Conservation (phyloP, 1,284 basidiomycete species). For the Microbotryomycetes sp. region DNA sequence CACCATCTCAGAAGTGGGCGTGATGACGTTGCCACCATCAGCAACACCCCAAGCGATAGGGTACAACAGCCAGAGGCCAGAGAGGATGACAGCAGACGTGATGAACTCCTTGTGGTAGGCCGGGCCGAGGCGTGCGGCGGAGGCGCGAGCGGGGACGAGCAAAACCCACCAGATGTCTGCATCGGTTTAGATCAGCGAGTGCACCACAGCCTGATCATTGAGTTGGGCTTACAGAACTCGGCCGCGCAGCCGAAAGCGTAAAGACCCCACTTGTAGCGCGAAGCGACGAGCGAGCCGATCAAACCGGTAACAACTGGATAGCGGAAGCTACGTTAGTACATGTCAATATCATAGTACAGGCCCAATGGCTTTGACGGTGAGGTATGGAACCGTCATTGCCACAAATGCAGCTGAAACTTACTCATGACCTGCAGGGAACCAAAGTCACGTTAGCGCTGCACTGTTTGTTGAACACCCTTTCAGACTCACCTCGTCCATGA, state of each 20-base stretch:
- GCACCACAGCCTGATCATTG: too few relatives aligned
- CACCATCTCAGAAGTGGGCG: conserved; percentile 35
- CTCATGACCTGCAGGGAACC: too few relatives aligned
- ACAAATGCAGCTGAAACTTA: too few relatives aligned
- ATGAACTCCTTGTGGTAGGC: conserved; percentile 46
- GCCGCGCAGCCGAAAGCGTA: conserved; percentile 45
- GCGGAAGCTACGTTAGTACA: conserved; percentile 6
- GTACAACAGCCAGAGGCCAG: conserved; percentile 52
- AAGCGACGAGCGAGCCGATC: conserved; percentile 48
- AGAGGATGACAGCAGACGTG: conserved; percentile 40
- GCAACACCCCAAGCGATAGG: conserved; percentile 46
- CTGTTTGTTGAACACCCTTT: too few relatives aligned
- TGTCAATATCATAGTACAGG: too few relatives aligned
- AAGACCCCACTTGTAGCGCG: conserved; percentile 50
- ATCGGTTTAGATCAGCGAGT: too few relatives aligned
- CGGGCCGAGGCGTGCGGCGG: conserved; percentile 42
- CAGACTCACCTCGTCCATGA: too few relatives aligned
- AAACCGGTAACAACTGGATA: conserved; percentile 50
- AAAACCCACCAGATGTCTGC: conserved; percentile 48
- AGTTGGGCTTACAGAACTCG: too few relatives aligned
- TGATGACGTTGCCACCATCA: conserved; percentile 49
- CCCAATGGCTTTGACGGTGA: too few relatives aligned
- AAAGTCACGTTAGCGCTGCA: too few relatives aligned
- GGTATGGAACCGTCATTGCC: too few relatives aligned
- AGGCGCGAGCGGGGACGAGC: conserved; percentile 38